Evolutionary conservation across 345 rosid genomes (phyloP), one percentile per base, ranked within the genome.

Genomic region (Schrenkiella parvula): DNA sequence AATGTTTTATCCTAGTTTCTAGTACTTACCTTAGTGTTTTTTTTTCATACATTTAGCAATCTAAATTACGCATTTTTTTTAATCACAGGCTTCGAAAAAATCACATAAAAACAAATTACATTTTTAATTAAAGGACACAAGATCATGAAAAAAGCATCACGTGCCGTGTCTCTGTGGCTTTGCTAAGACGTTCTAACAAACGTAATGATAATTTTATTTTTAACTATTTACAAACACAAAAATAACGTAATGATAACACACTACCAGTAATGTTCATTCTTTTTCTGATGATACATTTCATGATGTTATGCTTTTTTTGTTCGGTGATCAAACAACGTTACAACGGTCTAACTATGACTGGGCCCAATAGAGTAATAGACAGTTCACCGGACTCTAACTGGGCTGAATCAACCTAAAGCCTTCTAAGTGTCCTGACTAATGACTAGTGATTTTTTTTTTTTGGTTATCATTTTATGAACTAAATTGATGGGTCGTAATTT

Each of bases 141-240:
- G 58, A 47, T 48, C 68, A 60, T 48, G 60, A 71, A 71, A 60
- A 71, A 71, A 60, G 51, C 61, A 38, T 60, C 67, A 60, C 12
- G 32, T 48, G 26, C 15, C 28, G 34, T 10, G 72, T 44, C 55
- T 21, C 32, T 32, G 19, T 46, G 64, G 11, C 65, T 68, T 29
- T 29, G 35, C 13, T 21, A 32, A 43, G 32, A 47, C 57, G n/a
- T 69, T 37, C 41, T 50, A 48, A 28, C 68, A 61, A 71, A 60
- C 61, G 61, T 41, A 61, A 71, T 71, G 42, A 71, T 61, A 71
- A 28, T 50, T 35, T 25, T 61, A 71, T 18, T 50, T 35, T 25
- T 23, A 37, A 51, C 70, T 37, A 66, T 66, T 10, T n/a, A 22
- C 58, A 34, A n/a, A 50, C 32, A 22, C 22, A 23, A 23, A 23